phyloP scores from a whole-genome alignment of 306 rosid species.

The Glycine soja region DNA sequence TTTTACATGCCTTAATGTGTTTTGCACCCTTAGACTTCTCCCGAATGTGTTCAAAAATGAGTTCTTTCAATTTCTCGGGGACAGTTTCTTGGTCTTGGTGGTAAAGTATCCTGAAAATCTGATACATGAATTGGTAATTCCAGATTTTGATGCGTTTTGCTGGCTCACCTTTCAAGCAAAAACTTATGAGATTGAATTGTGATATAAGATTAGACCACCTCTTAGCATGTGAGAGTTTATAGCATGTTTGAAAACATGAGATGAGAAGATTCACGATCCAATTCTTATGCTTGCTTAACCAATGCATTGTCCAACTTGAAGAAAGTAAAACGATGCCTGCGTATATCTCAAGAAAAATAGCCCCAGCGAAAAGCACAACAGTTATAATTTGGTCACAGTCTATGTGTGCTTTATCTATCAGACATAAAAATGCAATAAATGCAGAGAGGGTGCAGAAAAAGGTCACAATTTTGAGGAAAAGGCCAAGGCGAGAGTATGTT shows the following conservation, averaged over 20 bases:
- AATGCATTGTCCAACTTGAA: conserved; percentile 46
- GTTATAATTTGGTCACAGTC: conserved; percentile 27
- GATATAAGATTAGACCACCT: conserved; percentile 46
- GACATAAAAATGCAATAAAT: conserved; percentile 19
- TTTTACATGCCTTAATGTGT: conserved; percentile 11
- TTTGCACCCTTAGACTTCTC: conserved; percentile 14
- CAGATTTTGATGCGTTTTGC: conserved; percentile 2
- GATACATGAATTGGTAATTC: not conserved
- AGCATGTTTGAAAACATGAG: not conserved
- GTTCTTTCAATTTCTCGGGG: conserved; percentile 12
- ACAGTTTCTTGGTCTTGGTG: not conserved
- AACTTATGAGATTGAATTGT: conserved; percentile 42
- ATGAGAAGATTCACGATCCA: conserved; percentile 3
- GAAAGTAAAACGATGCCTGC: conserved; percentile 32
- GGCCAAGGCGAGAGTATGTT: conserved; percentile 14
- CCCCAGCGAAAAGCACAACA: conserved; percentile 43
- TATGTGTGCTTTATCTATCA: not conserved
- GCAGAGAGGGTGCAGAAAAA: conserved; percentile 21
- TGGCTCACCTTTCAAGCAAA: conserved; percentile 27
- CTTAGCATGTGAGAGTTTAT: conserved; percentile 3
- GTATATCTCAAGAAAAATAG: conserved; percentile 50
- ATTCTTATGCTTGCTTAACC: conserved; percentile 27
- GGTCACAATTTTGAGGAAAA: conserved; percentile 32
- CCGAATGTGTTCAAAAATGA: conserved; percentile 41
- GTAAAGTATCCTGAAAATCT: not conserved